Conservation (phyloP, 148 eudicot species). For the Polygonum aviculare region DNA sequence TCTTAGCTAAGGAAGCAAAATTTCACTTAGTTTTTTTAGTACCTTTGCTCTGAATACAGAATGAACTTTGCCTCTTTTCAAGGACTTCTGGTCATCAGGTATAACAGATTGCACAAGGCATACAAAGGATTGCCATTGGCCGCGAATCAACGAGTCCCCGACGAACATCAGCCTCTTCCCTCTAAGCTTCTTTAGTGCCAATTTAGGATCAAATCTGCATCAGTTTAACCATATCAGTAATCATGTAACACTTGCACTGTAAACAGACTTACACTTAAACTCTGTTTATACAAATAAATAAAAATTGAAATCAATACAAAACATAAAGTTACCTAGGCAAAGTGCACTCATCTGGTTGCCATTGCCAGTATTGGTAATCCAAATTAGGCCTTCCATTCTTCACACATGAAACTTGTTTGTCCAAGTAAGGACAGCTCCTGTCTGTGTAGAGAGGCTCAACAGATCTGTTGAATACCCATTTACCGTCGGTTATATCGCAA, state of each 20-base stretch:
- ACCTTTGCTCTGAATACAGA: conserved; percentile 27
- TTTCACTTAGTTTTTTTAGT: not conserved
- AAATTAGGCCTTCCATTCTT: conserved; percentile 46
- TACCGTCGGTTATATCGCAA: conserved; percentile 59
- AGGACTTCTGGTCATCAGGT: conserved; percentile 39
- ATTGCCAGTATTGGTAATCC: conserved; percentile 48
- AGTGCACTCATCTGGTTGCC: conserved; percentile 57
- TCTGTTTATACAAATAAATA: no score
- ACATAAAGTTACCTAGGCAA: conserved; percentile 33
- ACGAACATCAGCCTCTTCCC: conserved; percentile 72
- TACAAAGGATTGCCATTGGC: conserved; percentile 66
- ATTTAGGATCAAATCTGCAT: conserved; percentile 39
- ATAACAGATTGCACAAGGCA: conserved; percentile 47
- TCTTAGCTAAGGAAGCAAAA: not conserved
- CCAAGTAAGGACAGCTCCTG: conserved; percentile 42
- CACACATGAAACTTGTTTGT: conserved; percentile 44
- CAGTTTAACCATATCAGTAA: not conserved
- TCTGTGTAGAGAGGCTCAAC: conserved; percentile 58
- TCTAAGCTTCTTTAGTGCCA: conserved; percentile 33
- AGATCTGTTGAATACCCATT: conserved; percentile 68
- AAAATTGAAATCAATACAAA: not conserved
- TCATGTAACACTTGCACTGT: not conserved
- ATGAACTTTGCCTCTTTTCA: conserved; percentile 37
- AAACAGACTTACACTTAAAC: no score
- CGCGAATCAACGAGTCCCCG: conserved; percentile 61